Evolutionary conservation across 306 rosid genomes (phyloP).

Genomic region (Cotoneaster glaucophyllus): DNA sequence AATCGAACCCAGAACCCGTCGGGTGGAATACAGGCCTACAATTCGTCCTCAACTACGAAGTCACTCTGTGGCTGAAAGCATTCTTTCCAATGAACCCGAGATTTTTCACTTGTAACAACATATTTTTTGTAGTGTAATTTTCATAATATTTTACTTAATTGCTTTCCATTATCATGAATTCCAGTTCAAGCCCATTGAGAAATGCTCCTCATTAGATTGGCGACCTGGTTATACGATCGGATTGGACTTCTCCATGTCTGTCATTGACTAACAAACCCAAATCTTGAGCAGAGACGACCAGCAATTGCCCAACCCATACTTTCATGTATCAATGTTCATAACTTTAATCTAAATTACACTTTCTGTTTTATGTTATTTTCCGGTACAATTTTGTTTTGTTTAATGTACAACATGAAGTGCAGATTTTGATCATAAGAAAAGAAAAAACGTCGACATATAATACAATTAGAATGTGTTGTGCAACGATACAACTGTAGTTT

Average conservation of each 20-base stretch:
- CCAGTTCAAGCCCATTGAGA: neutral
- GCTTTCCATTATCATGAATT: neutral
- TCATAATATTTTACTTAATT: neutral
- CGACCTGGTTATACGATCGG: neutral
- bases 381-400: neutral
- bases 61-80: too few relatives aligned
- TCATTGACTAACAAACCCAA: neutral
- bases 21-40: too few relatives aligned
- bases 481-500: too few relatives aligned
- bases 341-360: neutral
- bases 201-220: neutral
- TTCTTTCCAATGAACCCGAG: neutral
- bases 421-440: too few relatives aligned
- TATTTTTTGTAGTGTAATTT: neutral
- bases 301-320: neutral
- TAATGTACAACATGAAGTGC: neutral
- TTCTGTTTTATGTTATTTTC: too few relatives aligned
- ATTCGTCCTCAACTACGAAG: too few relatives aligned
- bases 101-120: neutral
- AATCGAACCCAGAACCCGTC: rapidly evolving
- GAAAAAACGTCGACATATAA: too few relatives aligned
- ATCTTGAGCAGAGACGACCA: neutral
- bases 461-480: too few relatives aligned
- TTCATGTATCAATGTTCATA: neutral
- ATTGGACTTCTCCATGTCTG: neutral